Evolutionary conservation across 768 basidiomycete species (phyloP).

Genomic region (Lactarius sp.): DNA sequence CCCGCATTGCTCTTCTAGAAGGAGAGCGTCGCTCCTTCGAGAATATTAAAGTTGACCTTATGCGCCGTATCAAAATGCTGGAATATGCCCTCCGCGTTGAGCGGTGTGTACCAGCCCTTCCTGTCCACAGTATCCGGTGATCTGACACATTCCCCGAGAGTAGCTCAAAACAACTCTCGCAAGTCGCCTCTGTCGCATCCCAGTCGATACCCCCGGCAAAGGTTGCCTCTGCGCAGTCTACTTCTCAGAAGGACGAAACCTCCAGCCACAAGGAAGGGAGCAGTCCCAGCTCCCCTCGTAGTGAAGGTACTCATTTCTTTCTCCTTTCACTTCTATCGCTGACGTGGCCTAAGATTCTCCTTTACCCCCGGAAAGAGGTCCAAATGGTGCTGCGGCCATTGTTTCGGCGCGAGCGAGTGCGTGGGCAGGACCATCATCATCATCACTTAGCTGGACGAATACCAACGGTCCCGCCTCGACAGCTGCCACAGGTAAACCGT

Average conservation of each 20-base stretch:
- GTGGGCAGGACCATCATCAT: conserved; percentile 42
- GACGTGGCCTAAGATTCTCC: conserved; percentile 54
- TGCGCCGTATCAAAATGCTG: conserved; percentile 98
- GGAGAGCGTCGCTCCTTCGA: conserved; percentile 96
- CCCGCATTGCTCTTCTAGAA: conserved; percentile 94
- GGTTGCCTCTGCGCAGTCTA: conserved; percentile 53
- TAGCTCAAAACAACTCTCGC: conserved; percentile 78
- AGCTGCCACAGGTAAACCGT: conserved; percentile 53
- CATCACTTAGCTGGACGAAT: conserved; percentile 43
- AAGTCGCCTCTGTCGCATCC: conserved; percentile 39
- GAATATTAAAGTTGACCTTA: conserved; percentile 92
- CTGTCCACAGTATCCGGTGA: conserved; percentile 17
- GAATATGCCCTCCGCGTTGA: conserved; percentile 96
- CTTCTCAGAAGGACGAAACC: conserved; percentile 64
- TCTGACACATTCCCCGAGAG: conserved; percentile 34
- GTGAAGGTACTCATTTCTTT: conserved; percentile 55
- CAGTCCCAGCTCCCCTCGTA: conserved; percentile 76
- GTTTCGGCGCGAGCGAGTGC: conserved; percentile 50
- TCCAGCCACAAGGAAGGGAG: conserved; percentile 75
- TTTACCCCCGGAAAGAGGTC: conserved; percentile 55
- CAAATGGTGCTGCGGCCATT: conserved; percentile 38
- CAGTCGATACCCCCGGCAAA: conserved; percentile 63
- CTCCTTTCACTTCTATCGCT: conserved; percentile 15
- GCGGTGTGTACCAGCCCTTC: conserved; percentile 54
- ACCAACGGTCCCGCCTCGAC: conserved; percentile 43